A percentile compares a stretch with the other conserved stretches of the same genome.
Conservation (phyloP, 805 yeast species). For the Ogataea pini region DNA sequence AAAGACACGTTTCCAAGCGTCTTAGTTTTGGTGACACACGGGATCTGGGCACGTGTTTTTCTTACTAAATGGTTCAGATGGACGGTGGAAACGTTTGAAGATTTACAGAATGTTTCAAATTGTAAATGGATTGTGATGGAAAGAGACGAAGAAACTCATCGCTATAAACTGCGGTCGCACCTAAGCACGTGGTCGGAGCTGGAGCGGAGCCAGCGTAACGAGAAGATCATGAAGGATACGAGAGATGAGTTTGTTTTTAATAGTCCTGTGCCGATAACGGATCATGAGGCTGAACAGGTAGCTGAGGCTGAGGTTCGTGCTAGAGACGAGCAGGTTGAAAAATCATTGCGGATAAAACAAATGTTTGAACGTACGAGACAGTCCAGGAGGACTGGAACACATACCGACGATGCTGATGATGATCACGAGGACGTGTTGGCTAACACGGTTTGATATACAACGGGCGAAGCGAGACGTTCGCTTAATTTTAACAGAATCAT, state of each 20-base stretch:
- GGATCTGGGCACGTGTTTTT: slow-evolving; percentile 92
- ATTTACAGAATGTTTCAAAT: slow-evolving; percentile 78
- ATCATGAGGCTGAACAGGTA: slow-evolving; percentile 29
- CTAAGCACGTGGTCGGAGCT: slow-evolving; percentile 73
- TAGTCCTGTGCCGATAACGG: slow-evolving; percentile 23
- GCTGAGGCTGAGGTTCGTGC: slow-evolving; percentile 47
- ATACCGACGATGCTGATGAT: slow-evolving; percentile 25
- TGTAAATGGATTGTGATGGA: slow-evolving; percentile 84
- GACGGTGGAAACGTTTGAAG: slow-evolving; percentile 87
- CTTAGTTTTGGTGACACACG: slow-evolving; percentile 85
- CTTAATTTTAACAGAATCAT: no score
- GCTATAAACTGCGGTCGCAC: slow-evolving; percentile 59
- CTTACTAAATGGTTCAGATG: slow-evolving; percentile 94
- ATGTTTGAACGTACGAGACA: slow-evolving; percentile 33
- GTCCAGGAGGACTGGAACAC: slow-evolving; percentile 3
- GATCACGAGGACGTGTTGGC: slow-evolving; percentile 24
- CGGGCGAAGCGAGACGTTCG: neutral
- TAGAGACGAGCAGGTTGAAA: slow-evolving; percentile 42
- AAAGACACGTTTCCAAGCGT: slow-evolving; percentile 73
- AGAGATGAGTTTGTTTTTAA: slow-evolving; percentile 29
- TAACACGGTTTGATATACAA: neutral
- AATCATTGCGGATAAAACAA: slow-evolving; percentile 44
- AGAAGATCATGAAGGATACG: slow-evolving; percentile 27
- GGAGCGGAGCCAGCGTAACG: slow-evolving; percentile 30
- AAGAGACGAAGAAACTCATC: slow-evolving; percentile 45